phyloP scores from a whole-genome alignment of 176 grass and related monocot species.

The Aechmea fasciata region DNA sequence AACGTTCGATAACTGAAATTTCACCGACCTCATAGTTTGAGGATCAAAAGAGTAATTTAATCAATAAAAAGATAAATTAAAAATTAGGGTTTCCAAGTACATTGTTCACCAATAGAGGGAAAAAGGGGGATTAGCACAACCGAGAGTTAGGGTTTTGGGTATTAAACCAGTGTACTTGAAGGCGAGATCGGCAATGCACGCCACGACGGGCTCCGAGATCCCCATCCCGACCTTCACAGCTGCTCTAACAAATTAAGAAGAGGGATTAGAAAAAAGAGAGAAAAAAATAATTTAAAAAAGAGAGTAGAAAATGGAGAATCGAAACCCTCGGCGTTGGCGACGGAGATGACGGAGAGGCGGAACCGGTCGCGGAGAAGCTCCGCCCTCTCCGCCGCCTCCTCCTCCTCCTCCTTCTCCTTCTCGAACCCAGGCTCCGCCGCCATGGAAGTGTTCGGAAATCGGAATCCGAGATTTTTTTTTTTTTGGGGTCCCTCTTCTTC shows the following conservation, averaged over 20 bases:
- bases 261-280: not conserved
- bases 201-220: slow-evolving; percentile 53
- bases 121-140: not conserved
- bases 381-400: slow-evolving; percentile 37
- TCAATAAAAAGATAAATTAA: not conserved
- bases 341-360: slow-evolving; percentile 63
- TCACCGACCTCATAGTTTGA: too few species aligned
- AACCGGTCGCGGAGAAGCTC: slow-evolving; percentile 55
- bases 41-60: too few species aligned
- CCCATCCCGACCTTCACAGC: slow-evolving; percentile 59
- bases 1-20: too few species aligned
- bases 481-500: not conserved
- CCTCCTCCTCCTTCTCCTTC: slow-evolving; percentile 14
- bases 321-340: slow-evolving; percentile 59
- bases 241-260: slow-evolving; percentile 10
- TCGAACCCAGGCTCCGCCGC: slow-evolving; percentile 7
- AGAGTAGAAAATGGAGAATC: not conserved
- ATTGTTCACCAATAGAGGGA: not conserved
- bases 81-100: not conserved
- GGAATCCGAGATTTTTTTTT: slow-evolving; percentile 16
- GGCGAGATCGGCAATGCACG: slow-evolving; percentile 66
- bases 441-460: slow-evolving; percentile 10
- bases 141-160: not conserved
- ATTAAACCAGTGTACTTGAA: slow-evolving; percentile 54
- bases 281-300: not conserved